Base-by-base conservation (phyloP, 2,329 filamentous ascomycete species). In the Dactylellina cionopaga region DNA sequence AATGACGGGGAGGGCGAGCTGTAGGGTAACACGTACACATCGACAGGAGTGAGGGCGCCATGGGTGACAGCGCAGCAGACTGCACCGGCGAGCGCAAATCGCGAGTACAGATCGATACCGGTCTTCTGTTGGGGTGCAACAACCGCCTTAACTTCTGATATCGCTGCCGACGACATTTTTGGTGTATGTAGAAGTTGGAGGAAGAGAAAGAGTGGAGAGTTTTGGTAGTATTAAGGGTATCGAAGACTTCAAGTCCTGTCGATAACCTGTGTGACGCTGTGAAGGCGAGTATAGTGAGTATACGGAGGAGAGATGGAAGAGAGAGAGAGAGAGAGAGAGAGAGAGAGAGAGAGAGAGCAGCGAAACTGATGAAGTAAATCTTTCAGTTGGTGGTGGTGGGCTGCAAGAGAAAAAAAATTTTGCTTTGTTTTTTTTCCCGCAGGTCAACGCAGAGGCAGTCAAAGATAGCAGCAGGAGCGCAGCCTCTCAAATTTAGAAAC, bases 51-150 rank as follows among this genome's bases (percentile, higher is more conserved):
- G 79, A 98, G 89, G 80, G 87, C 90, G 83, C 94, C 95, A 88
- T 99, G 95, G 81, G 95, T 99, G 84, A 98, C 85, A 79, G 93
- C 95, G 84, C 95, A 99, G 89, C 95, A 97, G 86, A 98, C 85
- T 79, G 95, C 95, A 84, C 95, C 95, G 79, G 95, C 93, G 80
- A 99, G 90, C 84, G 95, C 94, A 85, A 97, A 97, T 84, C 92
- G 89, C 79, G 92, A 91, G 89, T 98, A 98, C 79, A 99, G 91
- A 73, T 82, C 84, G 77, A 92, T 49, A 75, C 89, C 88, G 77
- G 81, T 84, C 76, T 88, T 71, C 58, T 56, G 85, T 81, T 87
- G 84, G 31, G 68, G 59, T 25, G 44, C 77, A 39, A 54, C 39
- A 29, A 41, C 54, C 19, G 68, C 62, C 46, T 73, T 59, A 24